Conservation (phyloP, 2,329 filamentous ascomycete species). For the Fusarium miscanthi region DNA sequence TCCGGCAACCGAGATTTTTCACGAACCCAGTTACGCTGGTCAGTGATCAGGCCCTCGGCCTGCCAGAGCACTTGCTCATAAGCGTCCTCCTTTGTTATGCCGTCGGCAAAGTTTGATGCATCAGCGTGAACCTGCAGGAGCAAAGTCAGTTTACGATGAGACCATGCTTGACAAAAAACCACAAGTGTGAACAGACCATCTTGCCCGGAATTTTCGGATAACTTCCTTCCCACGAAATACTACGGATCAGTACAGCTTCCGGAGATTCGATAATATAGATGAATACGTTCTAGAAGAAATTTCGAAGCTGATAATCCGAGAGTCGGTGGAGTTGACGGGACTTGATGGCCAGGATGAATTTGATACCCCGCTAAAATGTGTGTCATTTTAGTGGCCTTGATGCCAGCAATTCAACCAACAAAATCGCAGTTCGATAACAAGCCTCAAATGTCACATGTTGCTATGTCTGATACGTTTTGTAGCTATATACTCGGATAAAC, state of each 20-base stretch:
- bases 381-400: constrained; percentile 44
- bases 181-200: constrained; percentile 23
- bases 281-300: constrained; percentile 20
- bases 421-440: background rate
- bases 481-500: background rate
- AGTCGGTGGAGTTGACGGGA: constrained; percentile 28
- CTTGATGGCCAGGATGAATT: constrained; percentile 26
- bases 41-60: constrained; percentile 74
- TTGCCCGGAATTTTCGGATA: background rate
- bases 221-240: background rate
- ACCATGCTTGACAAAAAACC: background rate
- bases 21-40: constrained; percentile 82
- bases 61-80: constrained; percentile 80
- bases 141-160: constrained; percentile 2
- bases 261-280: background rate
- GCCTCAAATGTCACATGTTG: background rate
- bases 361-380: constrained; percentile 35
- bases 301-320: constrained; percentile 14
- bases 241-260: background rate
- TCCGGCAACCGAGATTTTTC: background rate
- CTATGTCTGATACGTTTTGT: background rate
- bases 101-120: constrained; percentile 76
- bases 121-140: constrained; percentile 76
- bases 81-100: constrained; percentile 76
- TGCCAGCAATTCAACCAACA: constrained; percentile 22